A percentile compares a stretch with the other conserved stretches of the same genome.
phyloP scores from a whole-genome alignment of 805 yeast genomes.

The Nakazawaea populi region DNA sequence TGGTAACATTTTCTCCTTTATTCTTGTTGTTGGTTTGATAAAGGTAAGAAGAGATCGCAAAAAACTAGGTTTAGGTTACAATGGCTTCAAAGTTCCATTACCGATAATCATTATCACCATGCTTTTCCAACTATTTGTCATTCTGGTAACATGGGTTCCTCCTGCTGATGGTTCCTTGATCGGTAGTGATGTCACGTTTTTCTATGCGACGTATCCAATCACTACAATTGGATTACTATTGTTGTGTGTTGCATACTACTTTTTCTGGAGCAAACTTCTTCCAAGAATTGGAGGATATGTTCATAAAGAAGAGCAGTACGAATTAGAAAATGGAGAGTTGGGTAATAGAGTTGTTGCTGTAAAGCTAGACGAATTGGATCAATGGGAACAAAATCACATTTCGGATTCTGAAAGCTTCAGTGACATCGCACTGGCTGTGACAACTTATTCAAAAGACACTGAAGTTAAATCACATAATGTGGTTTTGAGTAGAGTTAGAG shows the following conservation, averaged over 20 bases:
- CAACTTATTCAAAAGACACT: neutral
- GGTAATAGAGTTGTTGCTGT: constrained; percentile 36
- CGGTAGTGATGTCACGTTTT: constrained; percentile 36
- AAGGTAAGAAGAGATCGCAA: constrained; percentile 31
- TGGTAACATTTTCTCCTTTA: constrained; percentile 38
- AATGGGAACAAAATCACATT: constrained; percentile 22
- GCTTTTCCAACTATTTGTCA: constrained; percentile 30
- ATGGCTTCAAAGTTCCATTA: constrained; percentile 28
- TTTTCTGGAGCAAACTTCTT: constrained; percentile 29
- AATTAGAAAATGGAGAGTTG: constrained; percentile 29
- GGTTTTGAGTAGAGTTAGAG: neutral
- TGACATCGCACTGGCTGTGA: neutral
- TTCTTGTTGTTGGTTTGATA: constrained; percentile 32
- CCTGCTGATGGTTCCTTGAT: constrained; percentile 30
- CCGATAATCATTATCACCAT: constrained; percentile 28
- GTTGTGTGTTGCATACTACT: constrained; percentile 28
- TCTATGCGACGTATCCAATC: constrained; percentile 36
- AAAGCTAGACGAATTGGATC: constrained; percentile 21
- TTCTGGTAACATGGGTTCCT: constrained; percentile 36
- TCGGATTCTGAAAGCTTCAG: too few species aligned
- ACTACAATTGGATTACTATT: constrained; percentile 28
- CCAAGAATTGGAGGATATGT: constrained; percentile 27
- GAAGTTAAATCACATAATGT: neutral
- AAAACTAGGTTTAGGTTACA: constrained; percentile 25
- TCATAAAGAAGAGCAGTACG: constrained; percentile 25